Evolutionary conservation across 2,329 filamentous ascomycete genomes (phyloP).

Genomic region (Leptoxyphium fumago): DNA sequence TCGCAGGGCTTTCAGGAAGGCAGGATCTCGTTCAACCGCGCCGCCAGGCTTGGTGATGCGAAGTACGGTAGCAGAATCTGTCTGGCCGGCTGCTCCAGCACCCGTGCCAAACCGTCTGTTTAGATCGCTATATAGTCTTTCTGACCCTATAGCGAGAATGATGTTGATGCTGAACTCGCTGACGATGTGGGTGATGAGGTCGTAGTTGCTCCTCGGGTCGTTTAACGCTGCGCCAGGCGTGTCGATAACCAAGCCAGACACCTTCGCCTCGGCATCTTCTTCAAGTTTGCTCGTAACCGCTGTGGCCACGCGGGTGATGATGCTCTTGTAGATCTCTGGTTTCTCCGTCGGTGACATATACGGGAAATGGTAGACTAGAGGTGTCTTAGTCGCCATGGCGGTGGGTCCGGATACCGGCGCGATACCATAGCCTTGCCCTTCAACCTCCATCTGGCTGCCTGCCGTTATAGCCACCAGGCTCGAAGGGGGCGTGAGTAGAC

Average conservation of each 20-base stretch:
- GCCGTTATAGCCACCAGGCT: slow-evolving; percentile 78
- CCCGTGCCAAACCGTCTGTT: slow-evolving; percentile 47
- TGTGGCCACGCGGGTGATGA: slow-evolving; percentile 63
- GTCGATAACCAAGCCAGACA: slow-evolving; percentile 73
- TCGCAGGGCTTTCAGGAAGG: slow-evolving; percentile 57
- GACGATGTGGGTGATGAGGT: slow-evolving; percentile 67
- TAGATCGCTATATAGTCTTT: slow-evolving; percentile 61
- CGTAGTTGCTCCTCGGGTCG: slow-evolving; percentile 50
- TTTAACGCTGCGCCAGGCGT: slow-evolving; percentile 52
- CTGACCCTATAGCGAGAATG: slow-evolving; percentile 68
- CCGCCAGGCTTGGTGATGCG: slow-evolving; percentile 75
- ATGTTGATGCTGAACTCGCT: slow-evolving; percentile 56
- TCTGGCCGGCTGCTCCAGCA: slow-evolving; percentile 21
- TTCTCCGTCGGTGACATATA: slow-evolving; percentile 59
- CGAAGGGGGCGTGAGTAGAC: slow-evolving; percentile 43
- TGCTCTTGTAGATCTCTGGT: slow-evolving; percentile 50
- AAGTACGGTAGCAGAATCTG: slow-evolving; percentile 60
- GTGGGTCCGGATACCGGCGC: slow-evolving; percentile 85
- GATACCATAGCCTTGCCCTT: slow-evolving; percentile 68
- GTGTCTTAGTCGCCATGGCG: slow-evolving; percentile 77
- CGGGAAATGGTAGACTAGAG: slow-evolving; percentile 81
- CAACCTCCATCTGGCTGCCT: slow-evolving; percentile 73
- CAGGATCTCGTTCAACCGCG: slow-evolving; percentile 59
- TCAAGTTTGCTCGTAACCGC: slow-evolving; percentile 63
- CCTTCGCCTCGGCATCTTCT: slow-evolving; percentile 56